Evolutionary conservation across 1,284 basidiomycete genomes (phyloP).

Genomic region (Erythrobasidium hasegawianum): DNA sequence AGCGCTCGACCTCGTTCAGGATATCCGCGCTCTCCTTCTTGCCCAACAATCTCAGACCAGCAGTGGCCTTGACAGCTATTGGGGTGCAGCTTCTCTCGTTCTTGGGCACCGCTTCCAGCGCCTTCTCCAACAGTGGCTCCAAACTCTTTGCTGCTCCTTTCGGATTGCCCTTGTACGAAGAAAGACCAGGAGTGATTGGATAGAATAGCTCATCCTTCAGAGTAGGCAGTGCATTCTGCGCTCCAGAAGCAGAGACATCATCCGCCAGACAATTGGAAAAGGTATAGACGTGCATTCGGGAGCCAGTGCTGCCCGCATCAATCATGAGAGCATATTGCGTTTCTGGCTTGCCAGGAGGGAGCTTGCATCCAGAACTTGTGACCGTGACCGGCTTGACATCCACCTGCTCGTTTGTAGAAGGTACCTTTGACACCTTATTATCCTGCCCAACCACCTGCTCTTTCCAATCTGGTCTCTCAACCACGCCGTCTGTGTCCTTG

Average conservation of each 20-base stretch:
- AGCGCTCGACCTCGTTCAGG: constrained; percentile 66
- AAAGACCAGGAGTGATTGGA: constrained; percentile 76
- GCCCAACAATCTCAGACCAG: constrained; percentile 77
- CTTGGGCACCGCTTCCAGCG: constrained; percentile 70
- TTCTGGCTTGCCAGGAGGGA: constrained; percentile 27
- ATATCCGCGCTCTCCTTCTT: constrained; percentile 66
- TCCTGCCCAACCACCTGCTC: constrained; percentile 3
- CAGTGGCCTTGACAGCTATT: constrained; percentile 91
- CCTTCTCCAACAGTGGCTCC: constrained; percentile 75
- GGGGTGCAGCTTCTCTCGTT: constrained; percentile 71
- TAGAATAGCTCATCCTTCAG: constrained; percentile 94
- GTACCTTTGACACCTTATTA: constrained; percentile 3
- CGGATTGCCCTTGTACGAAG: constrained; percentile 59
- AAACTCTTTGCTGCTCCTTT: constrained; percentile 72
- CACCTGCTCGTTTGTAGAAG: constrained; percentile 9
- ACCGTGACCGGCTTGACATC: not conserved
- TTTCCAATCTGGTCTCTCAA: constrained; percentile 13
- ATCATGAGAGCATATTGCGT: constrained; percentile 91
- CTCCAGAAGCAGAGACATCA: not conserved
- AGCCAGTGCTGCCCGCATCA: constrained; percentile 95
- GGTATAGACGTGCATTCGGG: constrained; percentile 96
- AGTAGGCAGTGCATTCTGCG: constrained; percentile 59
- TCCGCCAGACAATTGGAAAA: constrained; percentile 74
- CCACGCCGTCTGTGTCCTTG: constrained; percentile 7
- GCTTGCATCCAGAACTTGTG: constrained; percentile 11